phyloP scores from a whole-genome alignment of 106 monocot genomes.

The Triglochin maritima region DNA sequence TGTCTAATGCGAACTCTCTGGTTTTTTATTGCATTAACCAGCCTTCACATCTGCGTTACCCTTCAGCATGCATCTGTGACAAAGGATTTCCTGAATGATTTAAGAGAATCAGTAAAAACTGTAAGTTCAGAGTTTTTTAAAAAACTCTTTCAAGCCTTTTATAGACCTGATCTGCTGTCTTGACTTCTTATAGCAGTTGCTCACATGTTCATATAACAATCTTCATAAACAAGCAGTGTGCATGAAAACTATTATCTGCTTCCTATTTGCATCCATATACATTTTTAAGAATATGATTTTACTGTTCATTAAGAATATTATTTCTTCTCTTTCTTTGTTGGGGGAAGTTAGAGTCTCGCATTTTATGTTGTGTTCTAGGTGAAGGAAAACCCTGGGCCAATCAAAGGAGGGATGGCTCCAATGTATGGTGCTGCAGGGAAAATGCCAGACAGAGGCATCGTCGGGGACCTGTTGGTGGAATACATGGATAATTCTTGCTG shows the following conservation, averaged over 20 bases:
- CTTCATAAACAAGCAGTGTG: no score
- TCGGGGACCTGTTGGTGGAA: constrained; percentile 64
- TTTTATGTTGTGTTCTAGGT: constrained; percentile 27
- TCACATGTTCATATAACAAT: no score
- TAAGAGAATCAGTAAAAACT: constrained; percentile 52
- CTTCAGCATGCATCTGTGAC: constrained; percentile 68
- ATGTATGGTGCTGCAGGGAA: constrained; percentile 94
- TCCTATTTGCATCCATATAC: no score
- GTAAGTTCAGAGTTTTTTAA: constrained; percentile 31
- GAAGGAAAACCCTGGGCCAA: constrained; percentile 75
- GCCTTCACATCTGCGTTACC: constrained; percentile 92
- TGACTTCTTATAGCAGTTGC: background rate
- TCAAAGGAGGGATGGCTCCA: constrained; percentile 76
- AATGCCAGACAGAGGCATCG: constrained; percentile 88
- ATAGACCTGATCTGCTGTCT: background rate
- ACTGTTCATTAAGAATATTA: background rate
- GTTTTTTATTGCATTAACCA: constrained; percentile 16
- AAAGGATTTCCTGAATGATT: constrained; percentile 65
- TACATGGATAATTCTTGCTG: constrained; percentile 80
- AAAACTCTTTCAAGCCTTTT: background rate
- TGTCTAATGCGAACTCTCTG: background rate
- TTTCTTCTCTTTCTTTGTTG: background rate
- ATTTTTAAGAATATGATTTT: no score
- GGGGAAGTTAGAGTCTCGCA: background rate
- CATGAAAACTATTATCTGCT: no score